Evolutionary conservation across 2,329 filamentous ascomycete genomes (phyloP).

Genomic region (Waltergamsia citrina): DNA sequence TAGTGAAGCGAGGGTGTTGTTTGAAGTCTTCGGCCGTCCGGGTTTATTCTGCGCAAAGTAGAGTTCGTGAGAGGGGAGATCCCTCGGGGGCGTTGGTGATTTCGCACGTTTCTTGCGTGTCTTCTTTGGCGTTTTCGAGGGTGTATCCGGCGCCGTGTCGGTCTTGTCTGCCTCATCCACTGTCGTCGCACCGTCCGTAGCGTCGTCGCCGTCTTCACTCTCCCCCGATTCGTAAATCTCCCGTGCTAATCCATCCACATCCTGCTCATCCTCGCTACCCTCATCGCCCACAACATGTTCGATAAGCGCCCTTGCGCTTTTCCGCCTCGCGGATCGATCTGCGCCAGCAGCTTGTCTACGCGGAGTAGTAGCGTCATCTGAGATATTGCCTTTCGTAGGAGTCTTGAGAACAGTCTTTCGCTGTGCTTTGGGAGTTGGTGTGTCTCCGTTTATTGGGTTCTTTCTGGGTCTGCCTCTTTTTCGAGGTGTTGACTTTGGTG

Average conservation of each 20-base stretch:
- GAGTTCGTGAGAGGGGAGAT: conserved; percentile 79
- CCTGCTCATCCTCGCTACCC: conserved; percentile 62
- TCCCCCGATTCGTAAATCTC: conserved; percentile 56
- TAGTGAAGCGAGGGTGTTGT: conserved; percentile 69
- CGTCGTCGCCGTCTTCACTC: conserved; percentile 34
- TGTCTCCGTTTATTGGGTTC: conserved; percentile 15
- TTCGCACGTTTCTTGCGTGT: conserved; percentile 25
- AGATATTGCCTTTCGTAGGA: conserved; percentile 22
- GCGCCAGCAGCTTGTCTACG: conserved; percentile 50
- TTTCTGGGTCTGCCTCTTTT: conserved; percentile 22
- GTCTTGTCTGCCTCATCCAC: conserved; percentile 11
- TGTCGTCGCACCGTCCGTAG: conserved; percentile 12
- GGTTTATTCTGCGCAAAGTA: conserved; percentile 92
- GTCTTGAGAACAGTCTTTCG: conserved; percentile 24
- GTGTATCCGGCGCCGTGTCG: conserved; percentile 26
- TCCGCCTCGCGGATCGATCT: conserved; percentile 78
- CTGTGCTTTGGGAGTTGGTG: conserved; percentile 25
- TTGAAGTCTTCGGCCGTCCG: conserved; percentile 73
- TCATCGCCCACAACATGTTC: conserved; percentile 57
- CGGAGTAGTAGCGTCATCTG: conserved; percentile 41
- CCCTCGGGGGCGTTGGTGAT: conserved; percentile 69
- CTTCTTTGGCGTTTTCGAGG: conserved; percentile 30
- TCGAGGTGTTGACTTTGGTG: conserved; percentile 21
- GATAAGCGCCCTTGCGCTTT: conserved; percentile 70
- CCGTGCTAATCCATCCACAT: conserved; percentile 57